Base-by-base conservation (phyloP, 1,284 basidiomycete genomes). In the Phlebopus sp. region DNA sequence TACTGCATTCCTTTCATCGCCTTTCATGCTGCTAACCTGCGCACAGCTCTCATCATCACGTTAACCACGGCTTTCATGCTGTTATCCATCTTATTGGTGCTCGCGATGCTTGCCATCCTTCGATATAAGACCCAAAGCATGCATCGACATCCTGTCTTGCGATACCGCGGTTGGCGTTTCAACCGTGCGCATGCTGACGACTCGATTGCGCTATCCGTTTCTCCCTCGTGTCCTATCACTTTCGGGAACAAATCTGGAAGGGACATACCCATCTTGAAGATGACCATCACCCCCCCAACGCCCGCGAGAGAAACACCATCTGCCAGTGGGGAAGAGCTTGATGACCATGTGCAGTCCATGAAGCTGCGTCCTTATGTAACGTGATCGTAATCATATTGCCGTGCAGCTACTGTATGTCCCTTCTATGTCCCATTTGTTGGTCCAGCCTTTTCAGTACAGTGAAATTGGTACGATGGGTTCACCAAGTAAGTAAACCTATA, bases 271-370 rank as follows among this genome's bases (percentile, higher is more conserved):
- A 15, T 35, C 13, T 25, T 51, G 4, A 48, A 43, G 10, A 34
- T 51, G 40, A 51, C 35, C 9, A 14, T 51, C 11, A 51, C 49
- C 9, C 49, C 49, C 21, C 49, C 49, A 5, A 51, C 47, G 17
- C 49, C 49, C 18, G 49, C 36, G 14, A 48, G 17, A 21, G 25
- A 10, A 14, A 18, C 42, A 25, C 14, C 21, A 32, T 23, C 32
- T 7, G 5, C 37, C 18, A 19, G 14, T 42, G 1, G 1, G 7
- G 19, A 34, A 30, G 30, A 21, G 6, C 17, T 11, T n/a, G 18
- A 21, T 11, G n/a, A 18, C 4, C 14, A 43, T 23, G 15, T 14
- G 19, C 37, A 14, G 18, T 23, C 9, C 18, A 37, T 37, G 13
- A 35, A 7, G 13, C 14, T 35, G 32, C 32, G 6, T n/a, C 14